Base-by-base conservation (phyloP, 1,139 yeast species). In the Sugiyamaella grinbergsii region DNA sequence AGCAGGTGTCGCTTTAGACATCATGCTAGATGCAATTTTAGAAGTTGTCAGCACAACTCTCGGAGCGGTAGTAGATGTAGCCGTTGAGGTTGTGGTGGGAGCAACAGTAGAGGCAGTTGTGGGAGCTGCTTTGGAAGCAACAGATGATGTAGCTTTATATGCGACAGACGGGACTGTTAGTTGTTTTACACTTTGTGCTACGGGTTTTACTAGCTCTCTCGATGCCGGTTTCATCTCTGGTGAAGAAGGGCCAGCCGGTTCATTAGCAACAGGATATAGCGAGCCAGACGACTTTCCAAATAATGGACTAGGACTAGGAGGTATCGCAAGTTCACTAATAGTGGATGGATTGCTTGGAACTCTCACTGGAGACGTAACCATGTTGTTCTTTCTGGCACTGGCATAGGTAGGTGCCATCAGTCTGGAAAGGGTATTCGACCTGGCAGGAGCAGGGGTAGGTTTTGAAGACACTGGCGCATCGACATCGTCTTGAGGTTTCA, bases 351-450 rank as follows among this genome's bases (percentile, higher is more conserved):
- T 18, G 40, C 37, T 11, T 4, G 45, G 45, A 15, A 40, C 19
- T 47, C 44, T 32, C 6, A 32, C 26, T 5, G 55, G 46, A 24
- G 47, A 26, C 16, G 47, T 22, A 20, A 29, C 26, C 31, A 26
- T 19, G 20, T n/a, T n/a, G n/a, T 29, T 42, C 42, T 41, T 44
- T 22, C 62, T 59, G 5, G 66, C 61, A 44, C 73, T 70, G 1
- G 72, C 63, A 37, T 63, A 64, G 0, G 74, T 71, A 0, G 73
- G 74, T 13, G 66, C 68, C 64, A 64, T 65, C 31, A 71, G 54
- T 22, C 74, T 58, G 1, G 64, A 51, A 4, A 68, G 37, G n/a
- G 54, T 47, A 24, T 49, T 54, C 7, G 37, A 32, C 23, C 44
- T 47, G 26, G 42, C 7, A 15, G 28, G 31, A 5, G 42, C 32